These are phyloP conservation scores for Podaxis sp. DNA, from an alignment of 768 basidiomycete genomes.

Conservation along the genomic window DNA sequence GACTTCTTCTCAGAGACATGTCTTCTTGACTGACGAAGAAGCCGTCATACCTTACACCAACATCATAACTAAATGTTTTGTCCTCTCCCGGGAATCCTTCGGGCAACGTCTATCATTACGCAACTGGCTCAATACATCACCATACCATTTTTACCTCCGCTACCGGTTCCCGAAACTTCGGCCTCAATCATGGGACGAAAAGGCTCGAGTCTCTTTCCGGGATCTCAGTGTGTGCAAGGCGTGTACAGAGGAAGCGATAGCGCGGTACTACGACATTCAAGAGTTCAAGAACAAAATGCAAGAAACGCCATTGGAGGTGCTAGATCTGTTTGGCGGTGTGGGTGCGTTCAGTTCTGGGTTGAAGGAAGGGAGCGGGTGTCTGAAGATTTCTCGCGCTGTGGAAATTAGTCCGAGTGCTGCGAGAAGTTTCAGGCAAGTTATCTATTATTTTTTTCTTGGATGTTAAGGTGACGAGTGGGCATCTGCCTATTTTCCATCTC, in stretches of 20 bases:
- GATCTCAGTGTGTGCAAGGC: constrained; percentile 45
- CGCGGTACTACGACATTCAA: constrained; percentile 26
- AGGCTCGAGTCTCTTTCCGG: constrained; percentile 27
- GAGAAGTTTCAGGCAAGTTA: constrained; percentile 55
- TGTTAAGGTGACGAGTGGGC: neutral
- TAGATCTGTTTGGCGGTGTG: constrained; percentile 52
- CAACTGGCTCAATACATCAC: constrained; percentile 51
- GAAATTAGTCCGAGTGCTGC: constrained; percentile 81
- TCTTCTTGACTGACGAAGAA: constrained; percentile 57
- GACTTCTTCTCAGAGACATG: constrained; percentile 45
- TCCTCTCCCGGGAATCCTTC: constrained; percentile 38
- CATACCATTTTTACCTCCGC: constrained; percentile 57
- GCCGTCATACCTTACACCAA: constrained; percentile 30
- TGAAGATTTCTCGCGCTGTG: constrained; percentile 63
- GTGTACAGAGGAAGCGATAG: constrained; percentile 40
- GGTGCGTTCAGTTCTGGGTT: constrained; percentile 68
- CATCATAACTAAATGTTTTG: constrained; percentile 50
- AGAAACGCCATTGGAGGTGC: constrained; percentile 27
- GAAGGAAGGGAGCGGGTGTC: constrained; percentile 48
- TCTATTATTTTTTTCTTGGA: neutral
- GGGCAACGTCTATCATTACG: constrained; percentile 28
- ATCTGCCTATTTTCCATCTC: neutral
- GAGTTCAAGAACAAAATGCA: constrained; percentile 33
- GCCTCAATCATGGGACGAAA: constrained; percentile 38
- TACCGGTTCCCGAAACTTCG: constrained; percentile 48